phyloP scores from a whole-genome alignment of 2,329 filamentous ascomycete genomes.

The Penicillium capsulatum region DNA sequence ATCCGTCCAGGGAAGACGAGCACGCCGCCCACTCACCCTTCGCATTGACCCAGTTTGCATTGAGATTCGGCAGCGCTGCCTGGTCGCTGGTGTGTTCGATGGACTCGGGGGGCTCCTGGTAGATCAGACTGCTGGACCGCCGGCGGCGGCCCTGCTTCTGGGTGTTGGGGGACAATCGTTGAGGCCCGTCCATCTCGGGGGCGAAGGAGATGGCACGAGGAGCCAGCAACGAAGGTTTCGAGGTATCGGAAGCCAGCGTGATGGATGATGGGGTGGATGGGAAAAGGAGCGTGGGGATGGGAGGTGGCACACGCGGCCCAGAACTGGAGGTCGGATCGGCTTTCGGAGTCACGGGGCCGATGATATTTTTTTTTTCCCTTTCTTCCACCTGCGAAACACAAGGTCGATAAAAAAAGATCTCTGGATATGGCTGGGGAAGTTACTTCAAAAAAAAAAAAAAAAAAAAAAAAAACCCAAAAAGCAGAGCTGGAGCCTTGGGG shows the following conservation, averaged over 20 bases:
- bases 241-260: slow-evolving; percentile 51
- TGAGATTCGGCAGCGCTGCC: slow-evolving; percentile 87
- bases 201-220: slow-evolving; percentile 89
- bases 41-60: slow-evolving; percentile 98
- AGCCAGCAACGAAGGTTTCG: slow-evolving; percentile 90
- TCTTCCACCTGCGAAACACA: not conserved
- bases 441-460: too few species aligned
- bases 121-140: slow-evolving; percentile 97
- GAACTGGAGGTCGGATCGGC: slow-evolving; percentile 22
- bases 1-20: slow-evolving; percentile 3
- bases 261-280: slow-evolving; percentile 22
- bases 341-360: slow-evolving; percentile 19
- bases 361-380: not conserved
- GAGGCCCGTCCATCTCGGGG: slow-evolving; percentile 66
- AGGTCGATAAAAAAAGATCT: too few species aligned
- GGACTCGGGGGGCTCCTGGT: slow-evolving; percentile 93
- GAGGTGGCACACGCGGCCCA: slow-evolving; percentile 22
- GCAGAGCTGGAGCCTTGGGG: too few species aligned
- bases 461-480: too few species aligned
- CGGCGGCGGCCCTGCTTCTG: slow-evolving; percentile 73
- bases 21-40: slow-evolving; percentile 66
- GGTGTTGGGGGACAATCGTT: slow-evolving; percentile 55
- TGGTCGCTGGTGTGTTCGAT: slow-evolving; percentile 98
- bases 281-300: slow-evolving; percentile 28
- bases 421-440: too few species aligned